Conservation (phyloP, 2,329 filamentous ascomycete genomes). For the Juglanconis sp. region DNA sequence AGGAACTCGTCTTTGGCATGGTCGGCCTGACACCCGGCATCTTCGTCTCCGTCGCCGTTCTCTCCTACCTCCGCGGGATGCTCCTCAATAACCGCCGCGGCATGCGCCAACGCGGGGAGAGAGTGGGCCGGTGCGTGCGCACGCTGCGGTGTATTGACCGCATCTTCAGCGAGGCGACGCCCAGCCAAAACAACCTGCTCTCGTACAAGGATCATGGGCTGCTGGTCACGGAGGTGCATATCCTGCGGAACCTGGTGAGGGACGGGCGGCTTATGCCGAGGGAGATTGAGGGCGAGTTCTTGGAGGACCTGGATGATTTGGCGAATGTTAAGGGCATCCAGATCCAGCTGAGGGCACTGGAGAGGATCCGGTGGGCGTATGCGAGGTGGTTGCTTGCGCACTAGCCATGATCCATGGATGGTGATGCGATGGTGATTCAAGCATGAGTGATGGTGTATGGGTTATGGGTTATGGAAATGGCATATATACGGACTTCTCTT, state of each 20-base stretch:
- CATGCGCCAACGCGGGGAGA: conserved; percentile 55
- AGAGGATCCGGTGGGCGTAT: conserved; percentile 89
- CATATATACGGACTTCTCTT: background rate
- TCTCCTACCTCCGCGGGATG: conserved; percentile 67
- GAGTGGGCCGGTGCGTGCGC: conserved; percentile 68
- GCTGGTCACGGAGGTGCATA: conserved; percentile 83
- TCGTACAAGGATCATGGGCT: conserved; percentile 92
- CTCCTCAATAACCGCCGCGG: conserved; percentile 74
- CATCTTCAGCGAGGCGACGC: conserved; percentile 65
- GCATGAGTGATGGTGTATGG: conserved; percentile 1
- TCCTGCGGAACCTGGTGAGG: conserved; percentile 67
- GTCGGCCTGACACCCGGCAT: conserved; percentile 90
- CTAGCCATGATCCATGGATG: background rate
- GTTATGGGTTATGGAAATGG: background rate
- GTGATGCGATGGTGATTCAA: background rate
- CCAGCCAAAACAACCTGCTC: conserved; percentile 65
- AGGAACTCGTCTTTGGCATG: conserved; percentile 97
- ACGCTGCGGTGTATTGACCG: conserved; percentile 86
- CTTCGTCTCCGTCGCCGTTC: conserved; percentile 74
- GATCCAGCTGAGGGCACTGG: conserved; percentile 73
- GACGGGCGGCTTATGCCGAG: conserved; percentile 60
- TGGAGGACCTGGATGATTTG: conserved; percentile 83
- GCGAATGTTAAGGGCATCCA: conserved; percentile 78
- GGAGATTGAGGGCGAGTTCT: conserved; percentile 76
- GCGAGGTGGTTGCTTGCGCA: conserved; percentile 61